phyloP scores from a whole-genome alignment of 2,329 filamentous ascomycete genomes.

The Fusarium sp. region DNA sequence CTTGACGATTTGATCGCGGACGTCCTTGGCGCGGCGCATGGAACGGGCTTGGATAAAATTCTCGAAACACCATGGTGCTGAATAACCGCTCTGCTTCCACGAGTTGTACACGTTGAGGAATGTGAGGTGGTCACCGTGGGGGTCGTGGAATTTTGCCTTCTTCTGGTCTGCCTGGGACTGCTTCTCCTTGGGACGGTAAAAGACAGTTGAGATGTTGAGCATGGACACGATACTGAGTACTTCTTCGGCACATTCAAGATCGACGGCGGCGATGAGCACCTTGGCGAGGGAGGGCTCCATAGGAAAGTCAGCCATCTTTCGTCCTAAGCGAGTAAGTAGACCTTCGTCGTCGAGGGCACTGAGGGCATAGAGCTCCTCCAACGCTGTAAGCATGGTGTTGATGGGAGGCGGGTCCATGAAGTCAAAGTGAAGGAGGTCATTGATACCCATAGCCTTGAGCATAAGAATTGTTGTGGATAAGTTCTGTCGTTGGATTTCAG shows the following conservation, averaged over 20 bases:
- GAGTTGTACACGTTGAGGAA: slow-evolving; percentile 96
- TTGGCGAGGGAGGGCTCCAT: slow-evolving; percentile 97
- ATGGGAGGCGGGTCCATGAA: slow-evolving; percentile 99
- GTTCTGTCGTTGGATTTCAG: slow-evolving; percentile 96
- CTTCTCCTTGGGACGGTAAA: slow-evolving; percentile 98
- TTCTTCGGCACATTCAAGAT: slow-evolving; percentile 92
- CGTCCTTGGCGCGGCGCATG: slow-evolving; percentile 91
- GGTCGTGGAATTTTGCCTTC: slow-evolving; percentile 97
- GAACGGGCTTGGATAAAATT: slow-evolving; percentile 95
- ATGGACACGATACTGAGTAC: slow-evolving; percentile 95
- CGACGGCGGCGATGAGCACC: slow-evolving; percentile 87
- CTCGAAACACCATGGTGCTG: slow-evolving; percentile 93
- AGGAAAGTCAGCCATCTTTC: slow-evolving; percentile 98
- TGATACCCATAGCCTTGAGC: slow-evolving; percentile 99
- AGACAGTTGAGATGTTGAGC: slow-evolving; percentile 88
- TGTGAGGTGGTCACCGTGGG: slow-evolving; percentile 93
- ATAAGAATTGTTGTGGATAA: slow-evolving; percentile 93
- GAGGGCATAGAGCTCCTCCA: slow-evolving; percentile 94
- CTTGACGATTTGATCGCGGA: slow-evolving; percentile 89
- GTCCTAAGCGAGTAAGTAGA: slow-evolving; percentile 87
- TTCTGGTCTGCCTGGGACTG: slow-evolving; percentile 97
- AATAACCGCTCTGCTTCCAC: slow-evolving; percentile 90
- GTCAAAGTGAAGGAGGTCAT: slow-evolving; percentile 95
- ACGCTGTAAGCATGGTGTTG: slow-evolving; percentile 95
- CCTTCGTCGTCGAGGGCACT: slow-evolving; percentile 96